phyloP scores from a whole-genome alignment of 208 protist species.

The Acanthamoeba triangularis region DNA sequence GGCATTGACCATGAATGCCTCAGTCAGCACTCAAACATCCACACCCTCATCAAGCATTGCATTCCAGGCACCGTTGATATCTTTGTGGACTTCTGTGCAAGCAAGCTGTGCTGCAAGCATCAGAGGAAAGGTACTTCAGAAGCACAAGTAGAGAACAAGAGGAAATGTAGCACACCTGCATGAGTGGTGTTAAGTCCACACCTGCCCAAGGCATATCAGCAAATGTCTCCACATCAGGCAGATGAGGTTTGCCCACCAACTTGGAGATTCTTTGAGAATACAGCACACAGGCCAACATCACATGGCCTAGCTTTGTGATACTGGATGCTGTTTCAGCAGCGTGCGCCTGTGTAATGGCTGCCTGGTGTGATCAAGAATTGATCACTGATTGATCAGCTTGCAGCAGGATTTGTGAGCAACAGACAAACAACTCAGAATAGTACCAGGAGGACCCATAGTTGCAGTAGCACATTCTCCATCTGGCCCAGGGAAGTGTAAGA shows the following conservation, averaged over 20 bases:
- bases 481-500: too few relatives aligned
- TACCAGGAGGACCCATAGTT: too few relatives aligned
- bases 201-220: not conserved
- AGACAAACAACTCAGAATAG: not conserved
- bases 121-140: not conserved
- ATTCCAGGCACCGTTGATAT: not conserved
- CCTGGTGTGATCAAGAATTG: too few relatives aligned
- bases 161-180: not conserved
- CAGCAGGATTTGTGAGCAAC: too few relatives aligned
- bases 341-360: too few relatives aligned
- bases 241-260: not conserved
- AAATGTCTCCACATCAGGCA: not conserved
- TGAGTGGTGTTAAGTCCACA: not conserved
- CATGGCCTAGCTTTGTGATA: not conserved
- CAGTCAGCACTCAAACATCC: not conserved
- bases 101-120: not conserved
- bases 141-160: not conserved
- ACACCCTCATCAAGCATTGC: not conserved
- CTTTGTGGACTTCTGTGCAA: not conserved
- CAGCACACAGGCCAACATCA: not conserved
- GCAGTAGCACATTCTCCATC: too few relatives aligned
- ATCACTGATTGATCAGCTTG: too few relatives aligned
- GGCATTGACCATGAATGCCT: not conserved
- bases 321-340: too few relatives aligned
- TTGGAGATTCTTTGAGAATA: not conserved